These are phyloP conservation scores for Exophiala calicioides DNA, from an alignment of 2,329 filamentous ascomycete genomes.

Conservation along the genomic window DNA sequence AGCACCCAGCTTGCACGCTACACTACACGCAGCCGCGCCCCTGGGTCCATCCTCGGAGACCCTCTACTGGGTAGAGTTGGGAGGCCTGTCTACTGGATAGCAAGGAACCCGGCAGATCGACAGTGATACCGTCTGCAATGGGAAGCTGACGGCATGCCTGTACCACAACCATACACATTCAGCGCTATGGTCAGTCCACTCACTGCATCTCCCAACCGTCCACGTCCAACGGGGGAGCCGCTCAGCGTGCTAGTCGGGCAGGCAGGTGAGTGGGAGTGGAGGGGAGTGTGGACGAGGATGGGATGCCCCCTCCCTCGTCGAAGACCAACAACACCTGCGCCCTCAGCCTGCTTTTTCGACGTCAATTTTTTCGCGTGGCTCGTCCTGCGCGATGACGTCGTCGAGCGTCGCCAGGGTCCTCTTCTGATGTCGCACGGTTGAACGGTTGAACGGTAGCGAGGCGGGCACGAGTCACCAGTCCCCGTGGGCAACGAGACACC, in stretches of 20 bases:
- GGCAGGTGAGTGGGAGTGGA: slow-evolving; percentile 3
- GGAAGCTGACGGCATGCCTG: slow-evolving; percentile 23
- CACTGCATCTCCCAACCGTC: slow-evolving; percentile 3
- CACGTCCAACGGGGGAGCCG: slow-evolving; percentile 1
- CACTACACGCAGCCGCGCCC: slow-evolving; percentile 13
- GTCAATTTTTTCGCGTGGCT: slow-evolving; percentile 17
- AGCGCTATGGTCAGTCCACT: slow-evolving; percentile 13
- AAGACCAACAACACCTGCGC: not conserved
- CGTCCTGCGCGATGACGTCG: slow-evolving; percentile 25
- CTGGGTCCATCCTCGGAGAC: slow-evolving; percentile 16
- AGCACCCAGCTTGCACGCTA: too few species aligned
- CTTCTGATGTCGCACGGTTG: not conserved
- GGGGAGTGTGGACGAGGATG: not conserved
- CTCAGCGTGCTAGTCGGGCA: slow-evolving; percentile 6
- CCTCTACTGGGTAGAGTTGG: too few species aligned
- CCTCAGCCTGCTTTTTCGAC: slow-evolving; percentile 8
- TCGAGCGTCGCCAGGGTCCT: not conserved
- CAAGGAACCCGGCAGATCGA: slow-evolving; percentile 23
- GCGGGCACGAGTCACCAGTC: not conserved
- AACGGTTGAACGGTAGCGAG: not conserved
- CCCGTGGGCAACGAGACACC: too few species aligned
- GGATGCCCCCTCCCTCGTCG: not conserved
- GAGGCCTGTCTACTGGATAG: too few species aligned
- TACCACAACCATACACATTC: slow-evolving; percentile 10
- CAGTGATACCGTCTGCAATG: slow-evolving; percentile 12